Evolutionary conservation across 345 rosid genomes (phyloP), one percentile per base, ranked within the genome.

Genomic region (Carallia pectinifolia): DNA sequence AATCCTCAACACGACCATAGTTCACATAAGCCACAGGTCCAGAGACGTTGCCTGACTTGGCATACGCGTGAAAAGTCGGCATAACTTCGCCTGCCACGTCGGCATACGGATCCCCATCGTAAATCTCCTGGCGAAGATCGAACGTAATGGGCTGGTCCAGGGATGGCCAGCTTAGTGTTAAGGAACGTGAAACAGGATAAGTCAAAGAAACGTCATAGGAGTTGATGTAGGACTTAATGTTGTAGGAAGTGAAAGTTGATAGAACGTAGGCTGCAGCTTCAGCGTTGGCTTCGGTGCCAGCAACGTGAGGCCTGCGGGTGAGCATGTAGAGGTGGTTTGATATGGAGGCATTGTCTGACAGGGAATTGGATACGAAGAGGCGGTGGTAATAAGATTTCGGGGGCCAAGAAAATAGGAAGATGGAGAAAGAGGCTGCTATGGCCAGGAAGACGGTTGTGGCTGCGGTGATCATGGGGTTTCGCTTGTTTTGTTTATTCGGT

Each of bases 251-350:
- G 69, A 92, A 82, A 38, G 74, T 63, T 12, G 93, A 85, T 4
- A 71, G 86, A 39, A 90, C 91, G 29, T 79, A 85, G 59, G 83
- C 71, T 1, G 98, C 95, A 4, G 85, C 86, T 36, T 90, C 90
- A 1, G 87, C 85, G 88, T 90, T 92, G 82, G 96, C 96, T 56
- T 68, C 62, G 0, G 98, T 76, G 66, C 96, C 96, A 4, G 98
- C 95, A 4, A 84, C 85, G 40, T 90, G 96, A 2, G 98, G 96
- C 33, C 86, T 86, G 74, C 83, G 91, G 69, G 95, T 90, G 83
- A 92, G 96, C 76, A 76, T 72, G 53, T 72, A 71, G 82, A 90
- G 93, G 77, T 92, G 76, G 65, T 80, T 74, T 6, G 98, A 74
- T 39, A 84, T 30, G 13, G 96, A 87, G 66, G 78, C 83, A 70